Evolutionary conservation across 2,329 filamentous ascomycete genomes (phyloP), one percentile per base, ranked within the genome.

Genomic region (Xylariaceae sp.): DNA sequence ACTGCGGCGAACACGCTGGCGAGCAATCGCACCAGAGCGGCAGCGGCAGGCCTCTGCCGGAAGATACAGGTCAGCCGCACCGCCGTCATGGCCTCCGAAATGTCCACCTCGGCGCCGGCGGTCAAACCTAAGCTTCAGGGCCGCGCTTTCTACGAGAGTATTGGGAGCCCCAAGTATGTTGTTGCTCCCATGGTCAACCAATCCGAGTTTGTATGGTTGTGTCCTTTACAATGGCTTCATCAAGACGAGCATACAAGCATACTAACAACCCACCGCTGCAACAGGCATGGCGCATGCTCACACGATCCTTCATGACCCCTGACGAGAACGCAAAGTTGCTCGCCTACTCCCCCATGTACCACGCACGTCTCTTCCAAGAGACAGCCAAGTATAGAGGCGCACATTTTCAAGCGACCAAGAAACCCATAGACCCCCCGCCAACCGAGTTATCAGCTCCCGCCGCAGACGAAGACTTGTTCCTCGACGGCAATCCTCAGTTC

Each of bases 161-260:
- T 99, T 56, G 94, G 94, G 18, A 92, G 88, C 54, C 94, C 94
- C 2, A 96, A 90, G 72, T 86, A 88, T 60, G 83, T 99, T 31
- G 81, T 99, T 50, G 94, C 94, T 33, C 94, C 94, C 34, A 99
- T 99, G 94, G 94, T 99, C 18, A 93, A 99, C 67, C 90, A 97
- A 71, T 97, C 91, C 31, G 94, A 99, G 76, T 97, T 97, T 75
- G 92, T 96, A 77, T 60, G 87, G 76, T 42, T 52, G 56, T 47
- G 52, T 33, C 11, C 34, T 49, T 2, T 19, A 5, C 22, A 17
- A 14, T 55, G 16, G n/a, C 19, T 18, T 38, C 34, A 10, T 16
- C 16, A 14, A 3, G 34, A 38, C 5, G 31, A 34, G 7, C 39
- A 31, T 47, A 36, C 57, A 41, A 34, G 7, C 39, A 31, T 47